A percentile compares a stretch with the other conserved stretches of the same genome.
Evolutionary conservation across 1,284 basidiomycete species (phyloP).

Genomic region (Vanrija pseudolonga): DNA sequence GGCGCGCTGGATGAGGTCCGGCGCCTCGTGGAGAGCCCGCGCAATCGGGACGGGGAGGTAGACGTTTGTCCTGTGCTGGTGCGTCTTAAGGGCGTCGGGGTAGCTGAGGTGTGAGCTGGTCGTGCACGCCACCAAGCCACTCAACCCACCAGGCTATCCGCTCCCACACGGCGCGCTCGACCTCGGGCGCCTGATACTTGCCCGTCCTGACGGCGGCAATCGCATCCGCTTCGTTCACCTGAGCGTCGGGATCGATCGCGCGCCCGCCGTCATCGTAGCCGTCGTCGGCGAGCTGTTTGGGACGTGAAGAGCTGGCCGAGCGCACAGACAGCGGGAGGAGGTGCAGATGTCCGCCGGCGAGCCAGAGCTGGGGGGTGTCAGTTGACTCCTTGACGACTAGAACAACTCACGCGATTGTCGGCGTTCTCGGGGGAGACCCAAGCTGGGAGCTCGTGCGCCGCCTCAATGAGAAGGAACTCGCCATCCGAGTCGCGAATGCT

Average conservation of each 20-base stretch:
- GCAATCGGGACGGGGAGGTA: conserved; percentile 77
- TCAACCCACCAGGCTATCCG: conserved; percentile 60
- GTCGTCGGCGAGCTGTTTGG: conserved; percentile 56
- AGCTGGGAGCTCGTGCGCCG: conserved; percentile 78
- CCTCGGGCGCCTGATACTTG: conserved; percentile 55
- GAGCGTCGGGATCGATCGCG: conserved; percentile 55
- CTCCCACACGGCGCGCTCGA: conserved; percentile 64
- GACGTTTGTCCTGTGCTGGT: conserved; percentile 74
- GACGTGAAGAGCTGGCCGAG: conserved; percentile 60
- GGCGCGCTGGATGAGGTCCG: conserved; percentile 74
- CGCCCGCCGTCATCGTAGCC: conserved; percentile 51
- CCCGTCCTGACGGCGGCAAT: conserved; percentile 56
- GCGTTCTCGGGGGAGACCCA: conserved; percentile 92
- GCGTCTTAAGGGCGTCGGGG: conserved; percentile 63
- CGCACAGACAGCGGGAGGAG: conserved; percentile 72
- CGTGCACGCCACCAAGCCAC: no score
- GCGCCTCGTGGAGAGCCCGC: conserved; percentile 62
- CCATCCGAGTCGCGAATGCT: conserved; percentile 86
- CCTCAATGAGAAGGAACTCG: conserved; percentile 94
- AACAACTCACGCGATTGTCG: conserved; percentile 75
- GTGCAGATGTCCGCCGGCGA: conserved; percentile 74
- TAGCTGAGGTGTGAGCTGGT: conserved; percentile 57
- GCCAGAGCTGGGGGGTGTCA: conserved; percentile 69
- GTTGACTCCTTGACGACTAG: not conserved
- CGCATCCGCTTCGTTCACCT: conserved; percentile 64